Percentiles rank a stretch among this genome's conserved stretches.
Conservation (phyloP, 371 early-diverging fungal species). For the Massospora cicadina region DNA sequence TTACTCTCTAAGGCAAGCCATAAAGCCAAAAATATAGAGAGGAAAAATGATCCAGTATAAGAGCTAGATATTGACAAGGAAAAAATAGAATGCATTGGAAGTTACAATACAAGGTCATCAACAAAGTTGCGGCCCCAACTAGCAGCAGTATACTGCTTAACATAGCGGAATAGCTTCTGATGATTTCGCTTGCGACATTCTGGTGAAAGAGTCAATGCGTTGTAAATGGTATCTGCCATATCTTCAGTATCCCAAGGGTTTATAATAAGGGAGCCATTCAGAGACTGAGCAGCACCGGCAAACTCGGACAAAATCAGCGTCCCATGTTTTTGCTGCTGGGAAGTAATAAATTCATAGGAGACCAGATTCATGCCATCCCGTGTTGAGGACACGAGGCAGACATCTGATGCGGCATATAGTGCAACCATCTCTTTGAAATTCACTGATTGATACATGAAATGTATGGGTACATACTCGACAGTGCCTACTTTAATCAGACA, state of each 20-base stretch:
- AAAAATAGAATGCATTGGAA: not conserved
- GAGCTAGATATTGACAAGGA: not conserved
- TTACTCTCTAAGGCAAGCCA: no score
- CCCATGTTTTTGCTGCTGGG: constrained; percentile 86
- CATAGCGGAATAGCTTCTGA: constrained; percentile 80
- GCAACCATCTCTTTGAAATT: constrained; percentile 90
- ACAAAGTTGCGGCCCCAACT: constrained; percentile 97
- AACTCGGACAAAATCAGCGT: constrained; percentile 95
- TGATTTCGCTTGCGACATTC: constrained; percentile 66
- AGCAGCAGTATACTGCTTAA: constrained; percentile 93
- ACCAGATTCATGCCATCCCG: constrained; percentile 99
- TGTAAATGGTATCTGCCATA: constrained; percentile 73
- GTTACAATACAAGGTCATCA: constrained; percentile 35
- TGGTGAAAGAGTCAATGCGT: constrained; percentile 83
- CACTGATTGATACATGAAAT: constrained; percentile 94
- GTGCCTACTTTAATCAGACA: constrained; percentile 22
- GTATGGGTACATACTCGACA: constrained; percentile 94
- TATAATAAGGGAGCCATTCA: constrained; percentile 90
- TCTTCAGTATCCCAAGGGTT: constrained; percentile 99
- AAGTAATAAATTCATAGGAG: constrained; percentile 95
- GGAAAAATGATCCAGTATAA: no score
- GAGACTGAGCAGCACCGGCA: constrained; percentile 97
- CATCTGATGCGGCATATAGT: constrained; percentile 91
- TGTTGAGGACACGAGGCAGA: constrained; percentile 91
- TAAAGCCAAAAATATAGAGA: no score